A percentile compares a stretch with the other conserved stretches of the same genome.
Evolutionary conservation across 495 filamentous ascomycete species (phyloP).

Genomic region (Alectoria sarmentosa): DNA sequence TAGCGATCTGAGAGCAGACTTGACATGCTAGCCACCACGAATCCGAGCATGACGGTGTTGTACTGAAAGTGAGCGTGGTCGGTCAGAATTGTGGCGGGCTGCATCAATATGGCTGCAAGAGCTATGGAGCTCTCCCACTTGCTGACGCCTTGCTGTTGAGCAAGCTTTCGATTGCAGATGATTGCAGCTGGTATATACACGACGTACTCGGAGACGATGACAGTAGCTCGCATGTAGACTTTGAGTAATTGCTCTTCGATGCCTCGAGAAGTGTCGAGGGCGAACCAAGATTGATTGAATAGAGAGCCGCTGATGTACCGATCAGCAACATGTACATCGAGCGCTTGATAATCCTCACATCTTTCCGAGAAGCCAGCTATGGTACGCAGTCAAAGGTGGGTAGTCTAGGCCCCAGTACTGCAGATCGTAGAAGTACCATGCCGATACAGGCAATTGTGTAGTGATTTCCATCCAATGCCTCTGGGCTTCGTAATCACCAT

Average conservation of each 20-base stretch:
- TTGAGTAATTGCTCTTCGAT: slow-evolving; percentile 73
- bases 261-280: slow-evolving; percentile 75
- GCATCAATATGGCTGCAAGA: slow-evolving; percentile 82
- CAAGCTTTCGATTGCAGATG: slow-evolving; percentile 72
- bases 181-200: slow-evolving; percentile 80
- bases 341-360: slow-evolving; percentile 44
- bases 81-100: slow-evolving; percentile 84
- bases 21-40: slow-evolving; percentile 77
- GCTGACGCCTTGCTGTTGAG: slow-evolving; percentile 60
- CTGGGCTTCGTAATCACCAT: slow-evolving; percentile 96
- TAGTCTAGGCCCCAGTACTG: slow-evolving; percentile 98
- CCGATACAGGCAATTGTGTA: slow-evolving; percentile 74
- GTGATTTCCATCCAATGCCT: slow-evolving; percentile 99
- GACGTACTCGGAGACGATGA: slow-evolving; percentile 81
- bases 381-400: slow-evolving; percentile 93
- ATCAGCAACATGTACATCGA: slow-evolving; percentile 14
- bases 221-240: slow-evolving; percentile 90
- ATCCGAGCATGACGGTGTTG: slow-evolving; percentile 95
- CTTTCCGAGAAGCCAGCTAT: slow-evolving; percentile 88
- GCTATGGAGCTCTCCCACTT: slow-evolving; percentile 78
- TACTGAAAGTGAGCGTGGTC: slow-evolving; percentile 99
- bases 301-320: slow-evolving; percentile 49
- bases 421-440: slow-evolving; percentile 97
- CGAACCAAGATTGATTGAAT: slow-evolving; percentile 82
- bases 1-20: slow-evolving; percentile 78